phyloP scores from a whole-genome alignment of 768 basidiomycete species.

The Pisolithus tinctorius region DNA sequence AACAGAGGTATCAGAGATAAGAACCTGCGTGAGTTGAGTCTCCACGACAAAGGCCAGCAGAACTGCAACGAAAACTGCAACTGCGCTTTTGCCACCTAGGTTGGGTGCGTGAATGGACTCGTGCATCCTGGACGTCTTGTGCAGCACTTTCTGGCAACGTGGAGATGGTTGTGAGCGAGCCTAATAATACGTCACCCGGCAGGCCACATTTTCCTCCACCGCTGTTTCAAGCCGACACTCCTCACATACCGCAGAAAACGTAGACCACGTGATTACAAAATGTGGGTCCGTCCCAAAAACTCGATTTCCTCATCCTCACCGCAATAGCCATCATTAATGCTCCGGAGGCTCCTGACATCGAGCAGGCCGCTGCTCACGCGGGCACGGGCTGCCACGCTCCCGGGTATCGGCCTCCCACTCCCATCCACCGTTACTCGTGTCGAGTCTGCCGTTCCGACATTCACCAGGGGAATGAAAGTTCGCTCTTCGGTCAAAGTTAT shows the following conservation, averaged over 20 bases:
- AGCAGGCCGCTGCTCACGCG: conserved; percentile 57
- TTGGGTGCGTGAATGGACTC: conserved; percentile 13
- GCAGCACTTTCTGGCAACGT: neutral
- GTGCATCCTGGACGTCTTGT: neutral
- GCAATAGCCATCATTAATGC: conserved; percentile 33
- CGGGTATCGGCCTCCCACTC: conserved; percentile 25
- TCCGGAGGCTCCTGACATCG: conserved; percentile 58
- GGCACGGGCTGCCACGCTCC: conserved; percentile 33
- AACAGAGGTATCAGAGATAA: conserved; percentile 7
- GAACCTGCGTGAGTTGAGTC: conserved; percentile 70
- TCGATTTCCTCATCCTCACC: neutral
- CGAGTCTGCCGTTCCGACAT: conserved; percentile 23
- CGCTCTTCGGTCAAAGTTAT: conserved; percentile 89
- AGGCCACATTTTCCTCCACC: no score
- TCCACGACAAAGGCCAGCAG: conserved; percentile 73
- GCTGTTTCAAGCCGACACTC: no score
- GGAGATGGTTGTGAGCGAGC: no score
- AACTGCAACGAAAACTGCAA: conserved; percentile 49
- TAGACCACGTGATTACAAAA: neutral
- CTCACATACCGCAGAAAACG: no score
- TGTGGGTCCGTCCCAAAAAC: neutral
- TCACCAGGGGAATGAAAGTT: conserved; percentile 90
- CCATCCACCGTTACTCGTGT: conserved; percentile 13
- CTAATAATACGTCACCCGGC: no score
- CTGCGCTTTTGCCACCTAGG: conserved; percentile 42